Base-by-base conservation (phyloP, 345 rosid genomes). In the Hibiscus mutabilis region DNA sequence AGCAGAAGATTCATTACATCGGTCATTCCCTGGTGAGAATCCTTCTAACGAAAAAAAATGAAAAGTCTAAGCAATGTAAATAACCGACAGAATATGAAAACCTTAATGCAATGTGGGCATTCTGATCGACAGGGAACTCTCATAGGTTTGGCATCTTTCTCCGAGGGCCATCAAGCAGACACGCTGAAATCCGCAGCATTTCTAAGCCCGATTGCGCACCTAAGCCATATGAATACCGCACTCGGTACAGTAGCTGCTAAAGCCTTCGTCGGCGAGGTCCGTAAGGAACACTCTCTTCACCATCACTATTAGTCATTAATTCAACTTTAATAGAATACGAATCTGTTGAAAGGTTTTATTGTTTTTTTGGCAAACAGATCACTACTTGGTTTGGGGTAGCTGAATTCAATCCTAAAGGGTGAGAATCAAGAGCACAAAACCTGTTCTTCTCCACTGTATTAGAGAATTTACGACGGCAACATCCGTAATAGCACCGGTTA, bases 351-450 rank as follows among this genome's bases (percentile, higher is more conserved):
- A 5, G 3, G 0, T 31, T 19, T 69, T 14, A 5, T 40, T 73
- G 67, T 51, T 25, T 27, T 33, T 33, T 55, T 52, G 16, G 51
- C 33, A 21, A 55, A 68, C 84, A 95, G 97, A 77, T 91, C 29
- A 78, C 83, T 14, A 81, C 82, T 2, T 22, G 79, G 24, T 51
- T 85, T 6, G 96, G 97, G 60, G 4, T 82, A 61, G 85, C 89
- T 0, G 96, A 92, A 83, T 95, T 95, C 82, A 83, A 92, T 81
- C 99, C 99, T 5, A 89, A 80, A 75, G 91, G 89, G 97, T 89
- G 84, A 77, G 76, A 22, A 53, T 29, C 66, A 37, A 35, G 60
- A 24, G 5, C 33, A 2, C 9, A 25, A 46, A 31, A 4, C 51
- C 1, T 6, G 11, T 59, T n/a, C 40, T 35, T 19, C 29, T 35